These are phyloP conservation scores for Endotrypanum monterogeii DNA, from an alignment of 208 protist species.

Conservation along the genomic window DNA sequence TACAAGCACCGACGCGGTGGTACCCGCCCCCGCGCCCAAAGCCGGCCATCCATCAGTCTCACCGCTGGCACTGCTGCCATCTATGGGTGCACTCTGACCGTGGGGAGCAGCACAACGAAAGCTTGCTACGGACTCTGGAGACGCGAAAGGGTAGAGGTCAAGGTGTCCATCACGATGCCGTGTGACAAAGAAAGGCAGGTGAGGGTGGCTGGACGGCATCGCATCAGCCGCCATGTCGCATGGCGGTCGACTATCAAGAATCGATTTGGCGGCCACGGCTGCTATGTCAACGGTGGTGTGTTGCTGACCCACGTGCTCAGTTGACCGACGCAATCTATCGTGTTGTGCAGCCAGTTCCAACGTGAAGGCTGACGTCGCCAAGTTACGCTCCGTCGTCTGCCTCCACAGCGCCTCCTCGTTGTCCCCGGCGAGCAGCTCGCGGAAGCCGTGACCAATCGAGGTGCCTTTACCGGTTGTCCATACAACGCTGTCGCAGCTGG, in stretches of 20 bases:
- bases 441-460: constrained; percentile 64
- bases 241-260: constrained; percentile 40
- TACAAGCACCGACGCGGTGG: not conserved
- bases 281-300: constrained; percentile 18
- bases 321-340: constrained; percentile 15
- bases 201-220: constrained; percentile 63
- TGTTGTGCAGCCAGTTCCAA: constrained; percentile 36
- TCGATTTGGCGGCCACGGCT: constrained; percentile 20
- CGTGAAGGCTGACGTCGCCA: constrained; percentile 62
- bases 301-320: constrained; percentile 7
- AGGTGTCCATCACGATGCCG: constrained; percentile 62
- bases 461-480: constrained; percentile 74
- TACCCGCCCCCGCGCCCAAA: not conserved
- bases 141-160: constrained; percentile 83
- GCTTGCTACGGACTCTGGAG: constrained; percentile 62
- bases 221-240: constrained; percentile 31
- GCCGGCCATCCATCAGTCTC: constrained; percentile 8
- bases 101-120: constrained; percentile 49
- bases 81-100: not conserved
- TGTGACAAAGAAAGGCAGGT: constrained; percentile 81
- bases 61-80: not conserved
- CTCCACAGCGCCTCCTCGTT: constrained; percentile 63
- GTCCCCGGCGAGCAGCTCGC: constrained; percentile 78
- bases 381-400: constrained; percentile 60
- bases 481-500: constrained; percentile 80